Conservation (phyloP, 192 early-diverging fungal genomes). For the Mortierella hygrophila region DNA sequence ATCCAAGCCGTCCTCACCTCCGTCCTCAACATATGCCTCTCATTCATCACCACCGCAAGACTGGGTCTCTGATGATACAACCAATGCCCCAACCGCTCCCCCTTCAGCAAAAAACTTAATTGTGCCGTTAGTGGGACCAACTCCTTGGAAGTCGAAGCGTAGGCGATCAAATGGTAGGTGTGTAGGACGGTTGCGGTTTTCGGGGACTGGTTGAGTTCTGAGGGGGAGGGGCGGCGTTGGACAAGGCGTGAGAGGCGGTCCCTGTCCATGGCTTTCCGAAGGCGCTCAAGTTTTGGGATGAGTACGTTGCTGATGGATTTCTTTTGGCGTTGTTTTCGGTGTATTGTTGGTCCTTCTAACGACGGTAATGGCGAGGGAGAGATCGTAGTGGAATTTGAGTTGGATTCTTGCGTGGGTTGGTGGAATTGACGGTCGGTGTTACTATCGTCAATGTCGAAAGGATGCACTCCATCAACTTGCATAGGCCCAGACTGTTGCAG, state of each 20-base stretch:
- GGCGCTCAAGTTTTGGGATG: conserved; percentile 34
- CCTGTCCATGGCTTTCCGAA: conserved; percentile 30
- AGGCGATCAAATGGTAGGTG: conserved; percentile 31
- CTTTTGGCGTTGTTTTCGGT: conserved; percentile 18
- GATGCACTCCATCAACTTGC: conserved; percentile 8
- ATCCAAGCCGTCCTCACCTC: conserved; percentile 43
- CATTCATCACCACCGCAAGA: conserved; percentile 32
- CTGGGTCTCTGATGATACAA: conserved; percentile 25
- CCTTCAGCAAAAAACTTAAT: conserved; percentile 31
- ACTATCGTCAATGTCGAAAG: neutral
- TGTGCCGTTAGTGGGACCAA: conserved; percentile 27
- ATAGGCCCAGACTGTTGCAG: neutral
- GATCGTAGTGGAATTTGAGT: neutral
- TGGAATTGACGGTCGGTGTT: neutral
- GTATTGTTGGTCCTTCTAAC: neutral
- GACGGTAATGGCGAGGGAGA: neutral
- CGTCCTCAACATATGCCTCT: conserved; percentile 29
- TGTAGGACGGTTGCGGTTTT: conserved; percentile 26
- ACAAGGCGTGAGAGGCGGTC: conserved; percentile 38
- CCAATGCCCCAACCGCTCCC: conserved; percentile 35
- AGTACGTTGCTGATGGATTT: conserved; percentile 36
- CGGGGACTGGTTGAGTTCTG: conserved; percentile 33
- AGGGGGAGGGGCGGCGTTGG: conserved; percentile 34
- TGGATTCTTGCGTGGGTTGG: neutral
- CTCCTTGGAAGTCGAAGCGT: conserved; percentile 18